Conservation (phyloP, 1,139 yeast species). For the Lodderomyces theae region DNA sequence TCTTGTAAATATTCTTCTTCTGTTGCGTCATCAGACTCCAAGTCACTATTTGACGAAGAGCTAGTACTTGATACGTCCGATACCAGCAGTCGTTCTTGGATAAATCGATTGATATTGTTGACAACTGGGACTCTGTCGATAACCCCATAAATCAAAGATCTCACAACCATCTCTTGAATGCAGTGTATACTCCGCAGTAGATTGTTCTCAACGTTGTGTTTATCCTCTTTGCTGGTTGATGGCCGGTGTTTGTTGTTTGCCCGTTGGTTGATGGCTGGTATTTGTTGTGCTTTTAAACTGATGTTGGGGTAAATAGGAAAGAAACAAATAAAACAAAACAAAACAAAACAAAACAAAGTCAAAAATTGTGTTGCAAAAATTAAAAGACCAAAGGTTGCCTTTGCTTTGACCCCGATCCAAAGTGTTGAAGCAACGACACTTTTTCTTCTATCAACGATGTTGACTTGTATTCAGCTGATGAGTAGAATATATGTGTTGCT, state of each 20-base stretch:
- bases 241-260: background rate
- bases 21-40: background rate
- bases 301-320: background rate
- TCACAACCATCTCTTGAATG: constrained; percentile 15
- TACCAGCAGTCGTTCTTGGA: constrained; percentile 1
- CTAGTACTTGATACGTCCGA: constrained; percentile 1
- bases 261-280: background rate
- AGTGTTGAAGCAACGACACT: too few relatives aligned
- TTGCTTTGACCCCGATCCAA: too few relatives aligned
- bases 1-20: constrained; percentile 1
- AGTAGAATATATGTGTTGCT: too few relatives aligned
- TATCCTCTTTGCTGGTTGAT: too few relatives aligned
- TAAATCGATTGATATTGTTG: constrained; percentile 7
- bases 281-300: background rate
- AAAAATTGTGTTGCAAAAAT: constrained; percentile 1
- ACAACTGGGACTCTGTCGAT: constrained; percentile 12
- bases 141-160: constrained; percentile 11
- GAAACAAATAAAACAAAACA: too few relatives aligned
- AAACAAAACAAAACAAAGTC: too few relatives aligned
- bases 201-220: too few relatives aligned
- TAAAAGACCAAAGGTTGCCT: too few relatives aligned
- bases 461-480: too few relatives aligned
- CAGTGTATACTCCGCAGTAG: too few relatives aligned
- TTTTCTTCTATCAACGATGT: too few relatives aligned
- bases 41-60: constrained; percentile 5